A percentile compares a stretch with the other conserved stretches of the same genome.
phyloP scores from a whole-genome alignment of 1,284 basidiomycete genomes.

The Cryptococcus deneoformans region DNA sequence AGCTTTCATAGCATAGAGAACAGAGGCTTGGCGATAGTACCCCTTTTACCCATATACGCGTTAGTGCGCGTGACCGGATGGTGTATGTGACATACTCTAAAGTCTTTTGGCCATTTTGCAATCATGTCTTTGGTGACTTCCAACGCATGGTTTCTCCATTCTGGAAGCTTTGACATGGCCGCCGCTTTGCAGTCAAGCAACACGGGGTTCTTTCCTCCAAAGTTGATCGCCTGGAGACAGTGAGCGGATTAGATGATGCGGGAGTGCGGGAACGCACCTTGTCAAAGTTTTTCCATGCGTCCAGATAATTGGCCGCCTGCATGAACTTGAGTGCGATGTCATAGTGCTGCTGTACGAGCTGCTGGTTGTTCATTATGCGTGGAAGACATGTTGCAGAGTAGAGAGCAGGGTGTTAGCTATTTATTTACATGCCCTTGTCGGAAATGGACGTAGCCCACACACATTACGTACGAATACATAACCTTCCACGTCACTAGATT shows the following conservation, averaged over 20 bases:
- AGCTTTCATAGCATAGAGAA: conserved; percentile 12
- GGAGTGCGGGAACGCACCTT: conserved; percentile 8
- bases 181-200: conserved; percentile 28
- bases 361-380: conserved; percentile 1
- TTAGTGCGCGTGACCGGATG: not conserved
- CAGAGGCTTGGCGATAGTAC: conserved; percentile 27
- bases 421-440: not conserved
- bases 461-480: too few relatives aligned
- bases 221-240: conserved; percentile 22
- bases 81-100: conserved; percentile 15
- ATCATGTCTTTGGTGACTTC: conserved; percentile 23
- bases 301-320: conserved; percentile 6
- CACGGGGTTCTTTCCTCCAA: conserved; percentile 20
- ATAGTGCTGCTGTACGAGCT: conserved; percentile 7
- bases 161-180: conserved; percentile 22
- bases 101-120: conserved; percentile 21
- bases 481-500: too few relatives aligned
- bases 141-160: conserved; percentile 20
- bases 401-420: not conserved
- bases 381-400: too few relatives aligned
- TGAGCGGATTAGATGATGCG: not conserved
- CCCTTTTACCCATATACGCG: conserved; percentile 17
- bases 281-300: conserved; percentile 14
- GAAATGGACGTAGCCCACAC: not conserved
- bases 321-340: conserved; percentile 4